Evolutionary conservation across 106 monocot species (phyloP).

Genomic region (Dioscorea zingiberensis): DNA sequence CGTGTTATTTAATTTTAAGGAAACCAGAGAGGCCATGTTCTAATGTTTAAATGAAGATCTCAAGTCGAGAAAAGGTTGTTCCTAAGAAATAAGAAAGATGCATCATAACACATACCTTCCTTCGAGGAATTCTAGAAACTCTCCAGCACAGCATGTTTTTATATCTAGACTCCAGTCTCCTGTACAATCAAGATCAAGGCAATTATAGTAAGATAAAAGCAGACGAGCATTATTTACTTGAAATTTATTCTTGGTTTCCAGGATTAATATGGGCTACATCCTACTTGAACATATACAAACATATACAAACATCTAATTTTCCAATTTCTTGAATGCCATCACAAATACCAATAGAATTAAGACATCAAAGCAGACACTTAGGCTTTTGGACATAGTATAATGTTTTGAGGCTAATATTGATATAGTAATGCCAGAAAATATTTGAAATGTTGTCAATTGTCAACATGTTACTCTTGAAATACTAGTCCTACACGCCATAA

Average conservation of each 20-base stretch:
- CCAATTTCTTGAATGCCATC: not conserved
- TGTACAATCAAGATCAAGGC: conserved; percentile 10
- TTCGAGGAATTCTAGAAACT: conserved; percentile 22
- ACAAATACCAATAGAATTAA: not conserved
- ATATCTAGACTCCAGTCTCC: conserved; percentile 74
- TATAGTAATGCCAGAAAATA: no score
- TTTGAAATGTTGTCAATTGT: no score
- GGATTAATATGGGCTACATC: not conserved
- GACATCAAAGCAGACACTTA: not conserved
- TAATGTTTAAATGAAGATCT: not conserved
- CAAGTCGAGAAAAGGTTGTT: not conserved
- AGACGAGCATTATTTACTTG: no score
- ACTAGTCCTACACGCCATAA: no score
- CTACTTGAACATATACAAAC: not conserved
- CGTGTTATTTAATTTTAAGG: no score
- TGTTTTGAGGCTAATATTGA: no score
- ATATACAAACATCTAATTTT: not conserved
- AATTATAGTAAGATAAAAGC: no score
- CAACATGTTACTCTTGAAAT: no score
- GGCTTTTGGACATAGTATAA: no score
- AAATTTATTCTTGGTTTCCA: no score
- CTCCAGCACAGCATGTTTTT: conserved; percentile 64
- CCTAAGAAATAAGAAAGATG: not conserved
- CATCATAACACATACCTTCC: conserved; percentile 38
- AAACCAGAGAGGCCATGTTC: not conserved